Base-by-base conservation (phyloP, 495 filamentous ascomycete genomes). In the Neurospora tetrasperma region DNA sequence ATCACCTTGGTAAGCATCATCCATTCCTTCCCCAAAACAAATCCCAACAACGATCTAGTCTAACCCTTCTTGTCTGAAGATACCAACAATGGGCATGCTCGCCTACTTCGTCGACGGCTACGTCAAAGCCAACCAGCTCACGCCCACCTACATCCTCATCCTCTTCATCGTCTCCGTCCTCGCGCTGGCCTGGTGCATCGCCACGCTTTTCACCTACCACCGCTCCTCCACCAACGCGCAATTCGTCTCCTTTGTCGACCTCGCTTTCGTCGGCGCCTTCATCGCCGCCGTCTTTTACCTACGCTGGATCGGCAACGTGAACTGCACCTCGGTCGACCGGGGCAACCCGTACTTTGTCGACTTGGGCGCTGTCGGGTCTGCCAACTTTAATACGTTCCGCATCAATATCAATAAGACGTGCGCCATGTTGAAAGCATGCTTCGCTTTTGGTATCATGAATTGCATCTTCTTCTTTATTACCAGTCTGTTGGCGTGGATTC, bases 151-250 rank as follows among this genome's bases (percentile, higher is more conserved):
- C 83, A 90, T 96, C 82, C 90, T 97, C 31, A 86, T 96, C 73
- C 89, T 97, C 75, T 97, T 97, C 89, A 97, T 97, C 83, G 89
- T 92, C 79, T 91, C 90, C 48, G 90, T 93, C 4, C 87, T 97
- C 66, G 94, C 87, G 16, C 84, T 88, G 41, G 92, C 90, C 78
- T 97, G 94, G 94, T 86, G 88, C 48, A 76, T 96, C 80, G 89
- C 88, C 80, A 97, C 94, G 5, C 83, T 97, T 14, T 90, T 97
- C 86, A 87, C 87, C 74, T 93, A 94, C 84, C 87, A 90, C 77
- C 90, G 91, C 42, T 90, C 91, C 48, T 85, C 86, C 40, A 83
- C 88, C 81, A 92, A 93, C 76, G 89, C 91, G 48, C 80, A 83
- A 75, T 95, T 97, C 86, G 91, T 96, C 73, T 83, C 89, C 31